Evolutionary conservation across 148 eudicot genomes (phyloP), one percentile per base, ranked within the genome.

Genomic region (Silene latifolia): DNA sequence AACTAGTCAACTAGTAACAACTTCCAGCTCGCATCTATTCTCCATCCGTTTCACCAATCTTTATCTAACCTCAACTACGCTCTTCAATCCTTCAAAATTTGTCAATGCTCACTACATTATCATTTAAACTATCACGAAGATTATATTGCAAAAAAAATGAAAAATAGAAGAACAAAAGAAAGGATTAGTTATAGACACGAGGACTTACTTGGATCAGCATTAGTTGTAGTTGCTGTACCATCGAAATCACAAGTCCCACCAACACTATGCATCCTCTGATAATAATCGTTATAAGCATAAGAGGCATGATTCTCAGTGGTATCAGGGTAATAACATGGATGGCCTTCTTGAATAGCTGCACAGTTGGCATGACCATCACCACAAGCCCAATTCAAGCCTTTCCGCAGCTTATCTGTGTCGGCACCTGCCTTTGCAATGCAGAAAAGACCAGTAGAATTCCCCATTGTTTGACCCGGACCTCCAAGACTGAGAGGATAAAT

Each of bases 201-300:
- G 63, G 29, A 87, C 98, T 87, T 88, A 95, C 99, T 95, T 35
- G 99, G 99, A 88, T 95, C 89, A 58, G 70, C 76, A 59, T 68
- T 71, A 53, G 98, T 88, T 35, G 81, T 77, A 11, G 76, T 86
- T 60, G 96, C 97, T 42, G 99, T 84, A 72, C 97, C 99, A 81
- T 82, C 91, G 69, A 95, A 95, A 77, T 95, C 98, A 74, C 99
- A 95, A 71, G 99, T 90, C 74, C 89, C 99, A 47, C 99, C 99
- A 63, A 77, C 72, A 69, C 90, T 83, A 12, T 63, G 85, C 97
- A 86, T 92, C 78, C 74, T 88, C 69, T 95, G 99, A 78, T 90
- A 95, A 82, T 95, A 95, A 78, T 95, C 94, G 59, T 95, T 95
- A 79, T 83, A 95, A 73, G 98, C 99, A 80, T 85, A 95, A 23